Conservation (phyloP, 2,329 filamentous ascomycete species). For the Alternaria ethzedia region DNA sequence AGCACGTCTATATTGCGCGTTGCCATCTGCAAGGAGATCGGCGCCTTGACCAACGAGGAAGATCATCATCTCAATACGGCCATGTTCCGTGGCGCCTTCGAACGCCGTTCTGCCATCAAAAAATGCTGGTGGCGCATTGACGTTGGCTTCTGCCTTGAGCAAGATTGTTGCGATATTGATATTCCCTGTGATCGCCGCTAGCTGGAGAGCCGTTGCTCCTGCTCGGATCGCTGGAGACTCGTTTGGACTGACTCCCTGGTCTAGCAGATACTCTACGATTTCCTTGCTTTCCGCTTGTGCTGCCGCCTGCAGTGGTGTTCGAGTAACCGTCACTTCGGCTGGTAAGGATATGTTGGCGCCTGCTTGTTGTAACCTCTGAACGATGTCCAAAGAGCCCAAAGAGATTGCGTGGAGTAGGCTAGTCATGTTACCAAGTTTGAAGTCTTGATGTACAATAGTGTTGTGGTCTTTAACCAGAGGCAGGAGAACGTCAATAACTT, state of each 20-base stretch:
- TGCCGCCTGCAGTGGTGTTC: not conserved
- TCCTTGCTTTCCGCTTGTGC: not conserved
- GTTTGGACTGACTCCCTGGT: not conserved
- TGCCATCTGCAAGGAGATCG: not conserved
- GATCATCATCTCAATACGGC: slow-evolving; percentile 35
- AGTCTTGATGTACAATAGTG: too few relatives aligned
- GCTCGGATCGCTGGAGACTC: not conserved
- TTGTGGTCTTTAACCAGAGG: too few relatives aligned
- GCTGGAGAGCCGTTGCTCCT: not conserved
- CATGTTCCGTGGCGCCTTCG: slow-evolving; percentile 36
- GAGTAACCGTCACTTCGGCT: too few relatives aligned
- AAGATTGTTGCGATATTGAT: not conserved
- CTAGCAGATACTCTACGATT: not conserved
- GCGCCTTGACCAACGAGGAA: not conserved
- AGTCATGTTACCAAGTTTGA: too few relatives aligned
- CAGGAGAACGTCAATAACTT: too few relatives aligned
- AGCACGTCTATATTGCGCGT: not conserved
- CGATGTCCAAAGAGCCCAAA: too few relatives aligned
- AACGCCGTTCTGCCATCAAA: slow-evolving; percentile 19
- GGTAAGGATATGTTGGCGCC: too few relatives aligned
- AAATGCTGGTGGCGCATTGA: not conserved
- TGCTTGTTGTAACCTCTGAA: too few relatives aligned
- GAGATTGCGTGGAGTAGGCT: too few relatives aligned
- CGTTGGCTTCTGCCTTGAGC: not conserved
- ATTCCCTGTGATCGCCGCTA: not conserved